phyloP scores from a whole-genome alignment of 257 asterid species.

The Solanum chilense region DNA sequence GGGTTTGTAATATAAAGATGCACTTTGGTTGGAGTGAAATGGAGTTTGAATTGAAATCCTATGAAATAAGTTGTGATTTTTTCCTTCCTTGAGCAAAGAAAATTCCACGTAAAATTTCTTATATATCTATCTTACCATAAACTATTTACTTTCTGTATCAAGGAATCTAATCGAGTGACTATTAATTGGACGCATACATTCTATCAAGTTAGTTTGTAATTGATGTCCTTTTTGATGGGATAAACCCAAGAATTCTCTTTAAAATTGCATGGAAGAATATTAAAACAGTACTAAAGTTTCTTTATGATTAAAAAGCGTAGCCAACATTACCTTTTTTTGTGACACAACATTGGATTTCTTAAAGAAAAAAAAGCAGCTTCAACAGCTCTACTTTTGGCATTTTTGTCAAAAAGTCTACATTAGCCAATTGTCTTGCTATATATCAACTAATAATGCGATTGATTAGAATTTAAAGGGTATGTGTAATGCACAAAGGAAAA shows the following conservation, averaged over 20 bases:
- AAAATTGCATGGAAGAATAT: background rate
- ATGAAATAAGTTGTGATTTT: no score
- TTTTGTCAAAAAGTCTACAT: background rate
- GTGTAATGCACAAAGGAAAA: background rate
- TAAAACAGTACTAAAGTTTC: background rate
- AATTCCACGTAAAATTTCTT: accelerated
- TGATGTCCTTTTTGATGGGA: background rate
- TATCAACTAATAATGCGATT: background rate
- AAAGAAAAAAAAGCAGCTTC: background rate
- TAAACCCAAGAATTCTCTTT: background rate
- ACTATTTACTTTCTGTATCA: no score
- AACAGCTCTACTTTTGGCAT: background rate
- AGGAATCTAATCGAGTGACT: no score
- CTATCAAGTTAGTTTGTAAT: background rate
- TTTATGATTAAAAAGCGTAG: background rate
- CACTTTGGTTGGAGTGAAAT: no score
- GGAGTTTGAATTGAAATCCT: no score
- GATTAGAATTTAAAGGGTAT: background rate
- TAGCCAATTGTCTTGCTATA: background rate
- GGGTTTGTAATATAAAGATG: no score
- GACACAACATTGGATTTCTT: background rate
- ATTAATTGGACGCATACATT: no score
- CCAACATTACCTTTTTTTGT: background rate
- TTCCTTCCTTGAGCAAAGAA: accelerated
- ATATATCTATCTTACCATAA: no score